Percentiles rank a stretch among this genome's conserved stretches.
These are phyloP conservation scores for Globisporangium mamillatum DNA, from an alignment of 352 stramenopile genomes.

Conservation along the genomic window DNA sequence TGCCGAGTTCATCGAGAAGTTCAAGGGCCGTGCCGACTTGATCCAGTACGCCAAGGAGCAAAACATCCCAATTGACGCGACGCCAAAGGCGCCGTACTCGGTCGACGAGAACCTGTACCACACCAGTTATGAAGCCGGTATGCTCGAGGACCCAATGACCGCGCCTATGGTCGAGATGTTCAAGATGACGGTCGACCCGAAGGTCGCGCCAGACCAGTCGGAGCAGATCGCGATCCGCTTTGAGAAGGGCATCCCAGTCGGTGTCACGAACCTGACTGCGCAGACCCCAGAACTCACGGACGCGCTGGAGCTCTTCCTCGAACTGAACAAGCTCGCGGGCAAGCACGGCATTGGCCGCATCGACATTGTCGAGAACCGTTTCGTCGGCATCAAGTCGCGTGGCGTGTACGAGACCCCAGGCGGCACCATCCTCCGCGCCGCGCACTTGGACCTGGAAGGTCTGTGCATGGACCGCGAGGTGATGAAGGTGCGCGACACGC, in stretches of 20 bases:
- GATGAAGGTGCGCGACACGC: conserved; percentile 91
- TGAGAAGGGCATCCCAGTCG: conserved; percentile 92
- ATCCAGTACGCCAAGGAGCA: conserved; percentile 97
- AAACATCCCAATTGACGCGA: conserved; percentile 96
- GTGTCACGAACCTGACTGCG: conserved; percentile 88
- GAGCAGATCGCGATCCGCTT: conserved; percentile 95
- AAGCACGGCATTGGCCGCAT: conserved; percentile 97
- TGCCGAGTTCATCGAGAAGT: conserved; percentile 97
- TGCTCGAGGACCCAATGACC: conserved; percentile 95
- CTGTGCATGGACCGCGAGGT: conserved; percentile 97
- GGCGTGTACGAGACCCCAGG: conserved; percentile 98
- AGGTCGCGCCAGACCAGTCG: conserved; percentile 89
- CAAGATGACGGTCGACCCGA: conserved; percentile 97
- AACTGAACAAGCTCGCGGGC: conserved; percentile 96
- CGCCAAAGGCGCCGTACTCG: conserved; percentile 97
- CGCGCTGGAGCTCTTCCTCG: conserved; percentile 94
- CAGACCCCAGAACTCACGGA: conserved; percentile 88
- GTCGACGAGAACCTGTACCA: conserved; percentile 99
- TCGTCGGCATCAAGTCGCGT: conserved; percentile 99
- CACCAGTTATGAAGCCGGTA: conserved; percentile 97
- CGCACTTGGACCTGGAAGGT: conserved; percentile 93
- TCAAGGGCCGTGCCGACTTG: conserved; percentile 97
- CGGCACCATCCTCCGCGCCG: conserved; percentile 89
- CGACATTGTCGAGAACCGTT: conserved; percentile 99
- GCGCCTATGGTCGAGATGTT: conserved; percentile 95